Base-by-base conservation (phyloP, 768 basidiomycete species). In the Leccinum boreale region DNA sequence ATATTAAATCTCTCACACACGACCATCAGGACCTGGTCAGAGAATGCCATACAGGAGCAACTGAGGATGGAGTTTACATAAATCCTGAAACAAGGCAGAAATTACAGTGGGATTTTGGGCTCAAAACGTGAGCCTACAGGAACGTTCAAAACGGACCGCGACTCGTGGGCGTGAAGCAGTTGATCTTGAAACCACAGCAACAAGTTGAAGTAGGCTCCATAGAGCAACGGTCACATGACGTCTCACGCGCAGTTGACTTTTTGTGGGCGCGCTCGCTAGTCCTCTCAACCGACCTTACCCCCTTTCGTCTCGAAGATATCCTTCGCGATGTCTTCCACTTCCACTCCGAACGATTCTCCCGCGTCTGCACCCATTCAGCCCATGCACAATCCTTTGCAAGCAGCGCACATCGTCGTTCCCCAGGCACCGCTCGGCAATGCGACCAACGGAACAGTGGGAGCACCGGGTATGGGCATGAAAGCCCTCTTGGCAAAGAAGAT, bases 401-500 rank as follows among this genome's bases (percentile, higher is more conserved):
- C 90, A 42, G 92, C 92, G 2, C 82, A 85, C 58, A 76, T 93
- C 62, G 84, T 86, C 46, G 80, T 89, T 14, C 90, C 92, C 1
- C 86, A 92, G 67, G 90, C 89, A 28, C 90, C 89, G 5, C 78
- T 93, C 5, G 89, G 90, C 14, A 91, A 86, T 62, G 69, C 80
- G 11, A 79, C 80, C 33, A 81, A 81, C 55, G 79, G 78, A 15
- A 74, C 80, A 23, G 76, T 70, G 28, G 84, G 81, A 59, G 84
- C 77, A 14, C 83, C 82, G 31, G 87, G 87, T 33, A 83, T 94
- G 81, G 94, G 93, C 15, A 87, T 90, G 52, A 97, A 93, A 71
- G 94, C 96, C 1, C 81, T 99, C 39, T 75, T 99, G 23, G 92
- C 91, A 11, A 98, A 97, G 81, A 92, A 86, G 78, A 82, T 98